Percentiles rank a stretch among this genome's conserved stretches.
Evolutionary conservation across 2,329 filamentous ascomycete genomes (phyloP).

Genomic region (Capronia epimyces): DNA sequence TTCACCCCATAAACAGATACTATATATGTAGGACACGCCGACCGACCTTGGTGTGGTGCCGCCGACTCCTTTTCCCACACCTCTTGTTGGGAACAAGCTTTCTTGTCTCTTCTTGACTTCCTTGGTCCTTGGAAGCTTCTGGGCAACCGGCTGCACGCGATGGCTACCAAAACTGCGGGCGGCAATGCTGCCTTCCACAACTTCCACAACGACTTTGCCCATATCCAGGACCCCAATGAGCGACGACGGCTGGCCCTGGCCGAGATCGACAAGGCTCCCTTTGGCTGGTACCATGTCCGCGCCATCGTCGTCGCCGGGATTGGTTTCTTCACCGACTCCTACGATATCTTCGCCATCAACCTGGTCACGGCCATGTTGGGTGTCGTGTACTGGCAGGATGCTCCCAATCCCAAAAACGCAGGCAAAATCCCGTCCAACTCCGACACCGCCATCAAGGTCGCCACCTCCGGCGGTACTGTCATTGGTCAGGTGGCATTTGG

Average conservation of each 20-base stretch:
- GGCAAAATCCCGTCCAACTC: constrained; percentile 58
- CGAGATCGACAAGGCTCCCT: constrained; percentile 44
- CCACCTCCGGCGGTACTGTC: constrained; percentile 77
- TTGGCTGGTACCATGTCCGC: constrained; percentile 69
- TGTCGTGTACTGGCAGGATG: constrained; percentile 67
- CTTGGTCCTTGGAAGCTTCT: constrained; percentile 9
- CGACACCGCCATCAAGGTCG: constrained; percentile 79
- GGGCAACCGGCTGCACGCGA: constrained; percentile 3
- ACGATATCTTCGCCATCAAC: constrained; percentile 74
- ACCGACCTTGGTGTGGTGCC: neutral
- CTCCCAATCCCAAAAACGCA: constrained; percentile 35
- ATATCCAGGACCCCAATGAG: constrained; percentile 64
- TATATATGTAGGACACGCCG: constrained; percentile 19
- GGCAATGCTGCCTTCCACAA: constrained; percentile 61
- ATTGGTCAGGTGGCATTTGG: constrained; percentile 78
- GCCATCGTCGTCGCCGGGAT: constrained; percentile 73
- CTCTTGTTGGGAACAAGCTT: constrained; percentile 5
- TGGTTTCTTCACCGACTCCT: constrained; percentile 84
- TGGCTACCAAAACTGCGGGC: constrained; percentile 24
- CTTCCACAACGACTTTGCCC: constrained; percentile 68
- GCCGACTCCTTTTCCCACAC: neutral
- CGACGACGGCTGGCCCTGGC: constrained; percentile 71
- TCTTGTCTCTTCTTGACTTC: neutral
- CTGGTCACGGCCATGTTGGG: constrained; percentile 70
- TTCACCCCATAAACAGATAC: neutral